Conservation (phyloP, 148 eudicot species). For the Rhododendron molle region DNA sequence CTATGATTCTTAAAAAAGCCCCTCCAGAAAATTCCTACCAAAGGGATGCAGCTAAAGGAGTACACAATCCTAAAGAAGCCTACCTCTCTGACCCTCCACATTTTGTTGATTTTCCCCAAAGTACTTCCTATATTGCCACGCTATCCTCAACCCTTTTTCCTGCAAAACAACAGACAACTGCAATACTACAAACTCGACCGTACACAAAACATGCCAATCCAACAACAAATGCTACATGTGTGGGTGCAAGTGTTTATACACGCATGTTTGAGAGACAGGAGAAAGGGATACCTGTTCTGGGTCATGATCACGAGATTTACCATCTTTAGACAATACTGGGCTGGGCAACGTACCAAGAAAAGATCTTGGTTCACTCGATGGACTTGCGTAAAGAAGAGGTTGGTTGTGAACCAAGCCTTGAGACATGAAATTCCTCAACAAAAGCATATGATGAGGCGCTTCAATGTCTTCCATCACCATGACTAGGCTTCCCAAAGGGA, state of each 20-base stretch:
- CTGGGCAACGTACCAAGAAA: constrained; percentile 95
- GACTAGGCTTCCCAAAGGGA: constrained; percentile 75
- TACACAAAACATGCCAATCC: neutral
- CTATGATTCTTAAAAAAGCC: neutral
- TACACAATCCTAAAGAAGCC: neutral
- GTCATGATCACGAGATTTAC: constrained; percentile 53
- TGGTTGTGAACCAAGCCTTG: constrained; percentile 90
- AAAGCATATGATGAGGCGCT: constrained; percentile 97
- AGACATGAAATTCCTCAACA: constrained; percentile 93
- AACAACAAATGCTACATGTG: neutral
- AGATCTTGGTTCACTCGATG: constrained; percentile 72
- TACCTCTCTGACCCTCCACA: constrained; percentile 52
- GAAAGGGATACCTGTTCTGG: constrained; percentile 49
- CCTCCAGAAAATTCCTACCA: neutral
- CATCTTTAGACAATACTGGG: constrained; percentile 62
- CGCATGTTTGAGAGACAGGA: neutral
- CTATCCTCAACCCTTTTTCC: constrained; percentile 86
- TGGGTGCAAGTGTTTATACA: neutral
- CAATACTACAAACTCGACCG: neutral
- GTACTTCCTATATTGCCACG: constrained; percentile 96
- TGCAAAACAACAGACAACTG: constrained; percentile 17
- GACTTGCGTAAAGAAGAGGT: constrained; percentile 87
- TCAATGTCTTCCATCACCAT: constrained; percentile 96
- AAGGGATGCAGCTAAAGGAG: neutral
- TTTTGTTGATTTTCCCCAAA: constrained; percentile 53